These are phyloP conservation scores for Colletotrichum abscissum DNA, from an alignment of 2,329 filamentous ascomycete genomes.

Conservation along the genomic window DNA sequence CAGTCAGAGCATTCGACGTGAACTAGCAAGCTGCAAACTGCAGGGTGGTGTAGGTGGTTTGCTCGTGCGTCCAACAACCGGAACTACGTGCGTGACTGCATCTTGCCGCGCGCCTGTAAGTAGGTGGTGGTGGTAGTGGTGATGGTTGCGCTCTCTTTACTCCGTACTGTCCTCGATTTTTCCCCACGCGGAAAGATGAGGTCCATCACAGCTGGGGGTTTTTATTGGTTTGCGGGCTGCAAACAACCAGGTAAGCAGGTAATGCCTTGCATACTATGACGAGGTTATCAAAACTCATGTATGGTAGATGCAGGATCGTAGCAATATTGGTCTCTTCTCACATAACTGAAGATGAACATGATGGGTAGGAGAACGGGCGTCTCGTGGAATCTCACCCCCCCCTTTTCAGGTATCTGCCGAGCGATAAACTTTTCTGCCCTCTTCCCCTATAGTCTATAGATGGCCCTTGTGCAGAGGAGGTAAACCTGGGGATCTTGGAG, in stretches of 20 bases:
- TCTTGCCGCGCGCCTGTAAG: slow-evolving; percentile 25
- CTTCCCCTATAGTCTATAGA: no score
- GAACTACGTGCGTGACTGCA: neutral
- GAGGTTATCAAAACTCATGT: no score
- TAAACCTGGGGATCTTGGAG: no score
- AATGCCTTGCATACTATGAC: neutral
- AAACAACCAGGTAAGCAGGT: neutral
- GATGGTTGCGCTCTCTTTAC: no score
- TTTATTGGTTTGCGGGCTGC: neutral
- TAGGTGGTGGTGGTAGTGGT: neutral
- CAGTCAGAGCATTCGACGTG: neutral
- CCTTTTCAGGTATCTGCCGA: neutral
- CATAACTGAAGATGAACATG: no score
- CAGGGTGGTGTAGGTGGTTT: neutral
- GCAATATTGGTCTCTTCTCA: no score
- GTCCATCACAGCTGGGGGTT: neutral
- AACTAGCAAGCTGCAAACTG: neutral
- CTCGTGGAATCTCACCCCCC: no score
- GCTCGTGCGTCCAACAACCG: neutral
- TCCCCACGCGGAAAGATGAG: neutral
- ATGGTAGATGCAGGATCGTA: no score
- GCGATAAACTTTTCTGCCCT: neutral
- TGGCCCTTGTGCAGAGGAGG: no score
- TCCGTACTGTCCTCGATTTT: no score
- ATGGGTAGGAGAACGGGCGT: no score